A percentile compares a stretch with the other conserved stretches of the same genome.
phyloP scores from a whole-genome alignment of 805 yeast genomes.

The Peterozyma xylosa region DNA sequence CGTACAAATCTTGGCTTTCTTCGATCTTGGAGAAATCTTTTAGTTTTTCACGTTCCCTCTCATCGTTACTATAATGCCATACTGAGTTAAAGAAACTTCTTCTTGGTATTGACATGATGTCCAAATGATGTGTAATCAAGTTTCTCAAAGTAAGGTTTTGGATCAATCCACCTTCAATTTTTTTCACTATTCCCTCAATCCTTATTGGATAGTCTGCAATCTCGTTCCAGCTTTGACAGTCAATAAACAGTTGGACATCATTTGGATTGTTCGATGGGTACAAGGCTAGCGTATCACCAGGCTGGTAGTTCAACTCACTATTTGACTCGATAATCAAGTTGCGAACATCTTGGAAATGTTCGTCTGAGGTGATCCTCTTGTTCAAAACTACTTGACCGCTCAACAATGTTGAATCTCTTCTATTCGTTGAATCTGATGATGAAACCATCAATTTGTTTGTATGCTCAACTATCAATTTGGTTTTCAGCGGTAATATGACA shows the following conservation, averaged over 20 bases:
- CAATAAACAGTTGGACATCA: conserved; percentile 58
- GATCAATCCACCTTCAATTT: conserved; percentile 55
- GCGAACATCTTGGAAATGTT: conserved; percentile 90
- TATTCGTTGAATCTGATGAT: neutral
- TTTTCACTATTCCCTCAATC: conserved; percentile 28
- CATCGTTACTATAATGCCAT: conserved; percentile 71
- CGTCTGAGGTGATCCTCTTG: conserved; percentile 52
- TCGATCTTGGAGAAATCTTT: conserved; percentile 65
- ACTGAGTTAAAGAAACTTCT: conserved; percentile 69
- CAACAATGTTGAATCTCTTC: conserved; percentile 1
- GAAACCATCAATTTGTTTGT: conserved; percentile 16
- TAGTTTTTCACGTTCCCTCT: conserved; percentile 68
- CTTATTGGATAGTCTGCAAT: conserved; percentile 55
- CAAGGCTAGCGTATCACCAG: conserved; percentile 79
- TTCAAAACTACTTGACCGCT: conserved; percentile 44
- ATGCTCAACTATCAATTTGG: conserved; percentile 18
- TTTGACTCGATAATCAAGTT: conserved; percentile 35
- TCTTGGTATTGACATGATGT: conserved; percentile 75
- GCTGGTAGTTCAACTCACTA: conserved; percentile 31
- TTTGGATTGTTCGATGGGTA: conserved; percentile 65
- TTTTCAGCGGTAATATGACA: conserved; percentile 30
- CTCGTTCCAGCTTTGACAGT: conserved; percentile 66
- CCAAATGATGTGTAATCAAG: conserved; percentile 72
- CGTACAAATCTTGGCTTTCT: conserved; percentile 74
- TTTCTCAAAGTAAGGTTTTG: conserved; percentile 60